phyloP scores from a whole-genome alignment of 805 yeast genomes.

The Kluyveromyces lactis region DNA sequence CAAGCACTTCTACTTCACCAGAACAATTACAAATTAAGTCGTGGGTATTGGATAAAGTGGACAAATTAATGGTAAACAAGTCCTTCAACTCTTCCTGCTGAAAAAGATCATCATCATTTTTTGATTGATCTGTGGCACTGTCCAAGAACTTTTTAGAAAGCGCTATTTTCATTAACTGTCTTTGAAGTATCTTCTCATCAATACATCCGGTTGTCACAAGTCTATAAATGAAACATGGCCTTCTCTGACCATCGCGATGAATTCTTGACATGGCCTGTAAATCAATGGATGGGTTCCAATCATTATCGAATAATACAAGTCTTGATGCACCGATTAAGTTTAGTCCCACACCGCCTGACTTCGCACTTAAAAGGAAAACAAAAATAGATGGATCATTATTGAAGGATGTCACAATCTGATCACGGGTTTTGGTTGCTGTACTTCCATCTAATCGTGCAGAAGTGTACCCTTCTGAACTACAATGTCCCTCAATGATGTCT shows the following conservation, averaged over 20 bases:
- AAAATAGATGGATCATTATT: constrained; percentile 44
- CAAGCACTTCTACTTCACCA: constrained; percentile 41
- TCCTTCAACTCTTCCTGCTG: constrained; percentile 62
- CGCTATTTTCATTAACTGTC: constrained; percentile 79
- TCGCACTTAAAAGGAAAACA: constrained; percentile 74
- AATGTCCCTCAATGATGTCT: constrained; percentile 57
- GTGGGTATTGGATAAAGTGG: constrained; percentile 62
- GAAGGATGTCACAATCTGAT: constrained; percentile 57
- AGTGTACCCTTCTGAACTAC: constrained; percentile 40
- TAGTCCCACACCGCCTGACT: constrained; percentile 90
- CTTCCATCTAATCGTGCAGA: constrained; percentile 76
- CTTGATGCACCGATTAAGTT: constrained; percentile 87
- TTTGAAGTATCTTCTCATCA: constrained; percentile 88
- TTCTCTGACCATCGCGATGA: constrained; percentile 86
- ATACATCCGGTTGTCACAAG: constrained; percentile 81
- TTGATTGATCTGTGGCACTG: constrained; percentile 19
- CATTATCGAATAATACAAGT: constrained; percentile 78
- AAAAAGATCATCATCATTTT: constrained; percentile 54
- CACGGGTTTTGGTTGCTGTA: constrained; percentile 61
- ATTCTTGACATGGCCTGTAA: constrained; percentile 93
- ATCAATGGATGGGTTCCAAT: constrained; percentile 95
- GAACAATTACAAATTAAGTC: constrained; percentile 61
- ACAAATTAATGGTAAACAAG: constrained; percentile 51
- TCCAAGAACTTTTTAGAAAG: constrained; percentile 66
- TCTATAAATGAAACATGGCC: constrained; percentile 73